Conservation (phyloP, 2,329 filamentous ascomycete species). For the Curvularia lunata region DNA sequence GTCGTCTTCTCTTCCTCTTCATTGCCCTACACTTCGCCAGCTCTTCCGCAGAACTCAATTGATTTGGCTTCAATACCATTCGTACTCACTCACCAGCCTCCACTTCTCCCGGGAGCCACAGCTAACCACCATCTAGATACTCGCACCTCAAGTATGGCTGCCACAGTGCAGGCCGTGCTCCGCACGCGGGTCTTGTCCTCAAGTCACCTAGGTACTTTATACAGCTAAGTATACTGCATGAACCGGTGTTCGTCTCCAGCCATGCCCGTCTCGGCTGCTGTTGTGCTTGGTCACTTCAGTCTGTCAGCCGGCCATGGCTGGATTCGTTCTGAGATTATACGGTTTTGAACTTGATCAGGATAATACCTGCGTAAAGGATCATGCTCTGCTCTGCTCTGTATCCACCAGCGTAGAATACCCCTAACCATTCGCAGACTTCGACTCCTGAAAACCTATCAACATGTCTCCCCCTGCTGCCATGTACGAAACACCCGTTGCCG, state of each 20-base stretch:
- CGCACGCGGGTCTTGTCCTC: conserved; percentile 45
- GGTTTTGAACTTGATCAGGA: conserved; percentile 95
- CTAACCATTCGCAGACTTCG: conserved; percentile 45
- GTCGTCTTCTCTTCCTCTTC: conserved; percentile 4
- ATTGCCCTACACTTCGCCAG: neutral
- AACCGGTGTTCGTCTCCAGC: conserved; percentile 50
- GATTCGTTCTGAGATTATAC: conserved; percentile 82
- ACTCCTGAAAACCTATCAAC: conserved; percentile 31
- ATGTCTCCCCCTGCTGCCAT: conserved; percentile 82
- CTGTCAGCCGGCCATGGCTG: conserved; percentile 13
- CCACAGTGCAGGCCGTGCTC: conserved; percentile 41
- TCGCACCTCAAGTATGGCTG: conserved; percentile 38
- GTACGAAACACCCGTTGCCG: conserved; percentile 54
- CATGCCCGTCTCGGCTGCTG: conserved; percentile 4
- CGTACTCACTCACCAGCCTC: conserved; percentile 27
- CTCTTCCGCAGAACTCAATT: neutral
- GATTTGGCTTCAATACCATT: conserved; percentile 12
- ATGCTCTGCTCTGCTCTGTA: conserved; percentile 72
- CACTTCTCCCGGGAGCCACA: conserved; percentile 9
- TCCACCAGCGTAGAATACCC: conserved; percentile 35
- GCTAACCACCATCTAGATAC: conserved; percentile 33
- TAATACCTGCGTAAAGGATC: conserved; percentile 99
- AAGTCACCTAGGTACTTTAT: conserved; percentile 48
- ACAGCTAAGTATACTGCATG: conserved; percentile 52
- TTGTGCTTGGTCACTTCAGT: conserved; percentile 6